Base-by-base conservation (phyloP, 176 grass and related monocot genomes). In the Musa schizocarpa region DNA sequence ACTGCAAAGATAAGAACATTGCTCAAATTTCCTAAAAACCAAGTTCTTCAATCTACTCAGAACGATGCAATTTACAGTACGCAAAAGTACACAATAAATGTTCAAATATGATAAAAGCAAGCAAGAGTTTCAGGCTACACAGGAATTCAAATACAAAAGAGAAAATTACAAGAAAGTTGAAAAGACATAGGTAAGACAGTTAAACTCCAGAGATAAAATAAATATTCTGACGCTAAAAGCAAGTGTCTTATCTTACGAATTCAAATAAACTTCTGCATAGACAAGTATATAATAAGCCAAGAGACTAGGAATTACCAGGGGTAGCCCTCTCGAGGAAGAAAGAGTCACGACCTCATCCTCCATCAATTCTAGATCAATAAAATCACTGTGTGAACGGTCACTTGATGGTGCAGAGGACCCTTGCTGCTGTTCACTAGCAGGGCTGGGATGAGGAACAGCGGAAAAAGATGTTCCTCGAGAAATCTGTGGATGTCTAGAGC, bases 331-430 rank as follows among this genome's bases (percentile, higher is more conserved):
- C 20, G 68, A 70, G 2, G 68, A 70, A 49, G 68, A 70, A 11
- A 70, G 43, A 19, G 17, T 50, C 34, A 70, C 68, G 51, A 70
- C 48, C 20, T 70, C 68, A 51, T 51, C 68, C 68, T 50, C 68
- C 19, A 69, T 49, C 43, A 49, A 43, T 19, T 69, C 67, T 3
- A 50, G 3, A 50, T 70, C 29, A 50, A 70, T 51, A 17, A 70
- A 70, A 50, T 48, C 19, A 70, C 3, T 43, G 34, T 43, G 34
- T 43, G 34, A 43, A 43, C 34, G 34, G 34, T 43, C 34, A 43
- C 12, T 51, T 52, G 68, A 43, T 70, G 8, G 29, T 0, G 43
- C 17, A 10, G 17, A 50, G 21, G 16, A 9, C 17, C 68, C 68
- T 20, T 70, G 34, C 48, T 70, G 68, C 48, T 19, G 19, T 50